Conservation (phyloP, 2,329 filamentous ascomycete species). For the Alternaria sp. region DNA sequence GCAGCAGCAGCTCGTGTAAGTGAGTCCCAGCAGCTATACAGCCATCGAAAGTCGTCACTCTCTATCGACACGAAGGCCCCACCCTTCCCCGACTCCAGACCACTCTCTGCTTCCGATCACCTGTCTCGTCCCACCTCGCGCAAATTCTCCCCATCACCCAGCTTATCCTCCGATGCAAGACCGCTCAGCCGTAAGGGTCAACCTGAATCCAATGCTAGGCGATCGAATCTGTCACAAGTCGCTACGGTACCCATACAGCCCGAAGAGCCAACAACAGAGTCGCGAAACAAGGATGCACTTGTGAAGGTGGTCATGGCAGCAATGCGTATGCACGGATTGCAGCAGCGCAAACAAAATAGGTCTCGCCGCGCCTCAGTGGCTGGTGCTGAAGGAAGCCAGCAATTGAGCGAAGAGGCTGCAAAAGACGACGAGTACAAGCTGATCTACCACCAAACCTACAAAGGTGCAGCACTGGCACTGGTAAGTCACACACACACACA, state of each 20-base stretch:
- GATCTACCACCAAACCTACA: constrained; percentile 62
- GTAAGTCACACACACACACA: constrained; percentile 27
- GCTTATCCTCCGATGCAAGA: constrained; percentile 43
- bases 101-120: constrained; percentile 35
- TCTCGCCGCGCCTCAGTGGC: constrained; percentile 37
- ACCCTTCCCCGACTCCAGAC: constrained; percentile 35
- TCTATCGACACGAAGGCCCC: constrained; percentile 40
- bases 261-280: constrained; percentile 49
- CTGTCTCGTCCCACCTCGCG: constrained; percentile 37
- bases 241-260: constrained; percentile 41
- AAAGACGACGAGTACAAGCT: constrained; percentile 62
- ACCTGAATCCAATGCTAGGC: constrained; percentile 37
- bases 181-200: constrained; percentile 44
- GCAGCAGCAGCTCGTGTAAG: constrained; percentile 53
- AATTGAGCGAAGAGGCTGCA: constrained; percentile 38
- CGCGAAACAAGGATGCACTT: constrained; percentile 60
- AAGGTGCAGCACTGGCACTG: constrained; percentile 59
- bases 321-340: constrained; percentile 61
- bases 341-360: constrained; percentile 54
- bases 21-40: constrained; percentile 35
- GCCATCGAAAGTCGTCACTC: constrained; percentile 44
- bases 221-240: constrained; percentile 48
- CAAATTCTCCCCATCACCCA: constrained; percentile 45
- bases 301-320: constrained; percentile 62
- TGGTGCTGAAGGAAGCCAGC: constrained; percentile 26